A percentile compares a stretch with the other conserved stretches of the same genome.
These are phyloP conservation scores for Parathielavia hyrcaniae DNA, from an alignment of 495 filamentous ascomycete genomes.

Conservation along the genomic window DNA sequence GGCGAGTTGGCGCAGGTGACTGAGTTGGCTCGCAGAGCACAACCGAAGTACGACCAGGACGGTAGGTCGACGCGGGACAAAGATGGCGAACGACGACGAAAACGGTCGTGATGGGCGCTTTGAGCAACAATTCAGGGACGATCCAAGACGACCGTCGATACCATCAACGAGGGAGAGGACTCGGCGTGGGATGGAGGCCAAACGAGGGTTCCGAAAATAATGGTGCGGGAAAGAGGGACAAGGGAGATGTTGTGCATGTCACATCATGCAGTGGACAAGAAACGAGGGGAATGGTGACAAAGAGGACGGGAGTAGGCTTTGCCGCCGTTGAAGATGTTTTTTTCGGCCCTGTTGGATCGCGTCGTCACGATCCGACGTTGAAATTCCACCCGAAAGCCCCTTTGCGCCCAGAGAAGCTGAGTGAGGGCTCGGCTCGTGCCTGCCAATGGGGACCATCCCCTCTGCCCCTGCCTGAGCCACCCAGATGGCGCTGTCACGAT, in stretches of 20 bases:
- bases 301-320: neutral
- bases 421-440: neutral
- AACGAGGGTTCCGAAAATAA: conserved; percentile 8
- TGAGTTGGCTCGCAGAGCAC: conserved; percentile 10
- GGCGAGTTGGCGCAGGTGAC: neutral
- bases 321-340: neutral
- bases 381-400: neutral
- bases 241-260: neutral
- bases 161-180: conserved; percentile 12
- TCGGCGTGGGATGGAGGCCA: neutral
- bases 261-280: neutral
- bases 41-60: neutral
- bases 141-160: conserved; percentile 6
- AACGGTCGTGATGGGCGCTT: neutral
- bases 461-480: neutral
- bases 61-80: neutral
- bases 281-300: neutral
- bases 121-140: neutral
- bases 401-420: neutral
- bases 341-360: neutral
- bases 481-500: conserved; percentile 1
- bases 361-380: neutral
- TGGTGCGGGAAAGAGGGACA: neutral
- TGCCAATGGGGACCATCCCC: conserved; percentile 5
- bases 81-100: neutral